Conservation (phyloP, 768 basidiomycete genomes). For the Naganishia randhawae region DNA sequence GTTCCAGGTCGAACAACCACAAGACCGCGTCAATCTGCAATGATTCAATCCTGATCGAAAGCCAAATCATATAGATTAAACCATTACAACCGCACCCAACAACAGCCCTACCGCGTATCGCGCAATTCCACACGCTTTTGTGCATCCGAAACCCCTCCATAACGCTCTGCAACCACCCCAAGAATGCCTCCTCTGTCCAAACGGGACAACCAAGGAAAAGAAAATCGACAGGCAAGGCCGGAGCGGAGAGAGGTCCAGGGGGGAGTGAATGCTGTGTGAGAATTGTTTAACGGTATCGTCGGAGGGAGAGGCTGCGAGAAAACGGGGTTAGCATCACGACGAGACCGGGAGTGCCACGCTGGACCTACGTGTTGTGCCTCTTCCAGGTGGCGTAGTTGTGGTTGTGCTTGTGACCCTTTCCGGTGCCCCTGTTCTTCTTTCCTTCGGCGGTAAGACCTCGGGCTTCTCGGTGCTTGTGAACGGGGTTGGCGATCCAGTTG, state of each 20-base stretch:
- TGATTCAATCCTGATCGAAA: slow-evolving; percentile 1
- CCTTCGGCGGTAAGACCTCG: slow-evolving; percentile 96
- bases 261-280: slow-evolving; percentile 4
- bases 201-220: background rate
- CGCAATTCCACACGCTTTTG: background rate
- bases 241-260: background rate
- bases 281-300: slow-evolving; percentile 51
- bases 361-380: slow-evolving; percentile 80
- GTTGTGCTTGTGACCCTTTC: slow-evolving; percentile 92
- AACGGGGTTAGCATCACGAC: background rate
- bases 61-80: background rate
- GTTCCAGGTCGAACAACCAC: background rate
- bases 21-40: background rate
- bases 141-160: no score
- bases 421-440: slow-evolving; percentile 96
- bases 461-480: slow-evolving; percentile 97
- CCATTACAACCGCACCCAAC: background rate
- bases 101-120: background rate
- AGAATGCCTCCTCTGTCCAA: no score
- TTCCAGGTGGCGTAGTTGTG: slow-evolving; percentile 92
- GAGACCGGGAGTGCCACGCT: slow-evolving; percentile 24
- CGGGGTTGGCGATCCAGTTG: slow-evolving; percentile 98
- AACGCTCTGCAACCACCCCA: no score
- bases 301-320: slow-evolving; percentile 46
- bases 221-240: slow-evolving; percentile 1